Base-by-base conservation (phyloP, 192 early-diverging fungal genomes). In the Backusella psychrophila region DNA sequence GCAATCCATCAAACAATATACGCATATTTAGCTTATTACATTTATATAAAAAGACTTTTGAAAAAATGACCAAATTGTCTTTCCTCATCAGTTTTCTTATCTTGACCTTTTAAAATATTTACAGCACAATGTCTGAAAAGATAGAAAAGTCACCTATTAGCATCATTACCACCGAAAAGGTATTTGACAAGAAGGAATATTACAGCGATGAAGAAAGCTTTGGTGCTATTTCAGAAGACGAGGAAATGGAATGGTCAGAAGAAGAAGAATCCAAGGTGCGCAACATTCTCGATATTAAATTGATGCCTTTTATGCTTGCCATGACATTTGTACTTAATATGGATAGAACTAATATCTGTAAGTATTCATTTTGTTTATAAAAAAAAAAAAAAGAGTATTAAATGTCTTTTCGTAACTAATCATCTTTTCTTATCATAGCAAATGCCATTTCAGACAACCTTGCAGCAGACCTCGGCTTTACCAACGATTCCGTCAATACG, bases 221-320 rank as follows among this genome's bases (percentile, higher is more conserved):
- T 26, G 12, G 39, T 23, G 23, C 36, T 3, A 14, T 23, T 12
- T 79, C 53, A 59, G 8, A 79, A 15, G 69, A 46, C 36, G 36
- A 80, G 3, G 81, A 81, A 0, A 70, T 84, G 23, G 74, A 82
- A 21, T 89, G 88, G 88, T 87, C 88, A 3, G 69, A 59, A 0
- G 83, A 85, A 75, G 88, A 89, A 65, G 88, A 89, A 38, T 76
- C 77, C 15, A 56, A 29, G 17, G 41, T 81, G 0, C 74, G 79
- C 35, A 19, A 78, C 38, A 84, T 86, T 44, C 78, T 83, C 21
- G 81, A 82, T 69, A 78, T 80, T 31, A 75, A 79, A 11, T 73
- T 89, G 29, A 90, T 90, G 89, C 82, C 84, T 74, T 89, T 89
- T 79, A 80, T 87, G 66, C 75, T 88, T 19, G 78, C 85, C 29